Evolutionary conservation across 2,329 filamentous ascomycete species (phyloP), one percentile per base, ranked within the genome.

Genomic region (Septoria petroselini): DNA sequence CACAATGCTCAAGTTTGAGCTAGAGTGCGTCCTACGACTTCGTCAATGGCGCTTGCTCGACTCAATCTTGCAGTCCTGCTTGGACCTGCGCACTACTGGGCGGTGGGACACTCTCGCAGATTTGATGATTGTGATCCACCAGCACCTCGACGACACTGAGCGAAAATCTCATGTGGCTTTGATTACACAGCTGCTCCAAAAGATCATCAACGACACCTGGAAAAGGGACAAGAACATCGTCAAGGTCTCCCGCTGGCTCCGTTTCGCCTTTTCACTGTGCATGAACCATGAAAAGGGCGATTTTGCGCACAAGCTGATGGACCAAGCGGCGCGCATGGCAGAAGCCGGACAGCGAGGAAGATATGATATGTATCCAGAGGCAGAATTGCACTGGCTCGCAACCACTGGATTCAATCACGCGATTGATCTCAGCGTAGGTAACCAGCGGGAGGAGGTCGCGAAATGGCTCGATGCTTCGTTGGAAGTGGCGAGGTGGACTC

Each of bases 351-450:
- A 50, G 7, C 41, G 58, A 9, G 52, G 53, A 25, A 53, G 55
- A 15, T 52, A 55, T 9, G 55, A 61, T 6, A 65, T 70, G 1
- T 88, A 88, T 62, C 86, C 87, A 0, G 60, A 71, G 0, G 76
- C 79, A 3, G 88, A 93, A 62, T 69, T 91, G 1, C 83, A 89
- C 61, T 93, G 86, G 84, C 77, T 93, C n/a, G 80, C 82, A 0
- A 79, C 80, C 1, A 81, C 76, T 4, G 72, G 79, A 0, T 89
- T 86, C 66, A 91, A 91, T 58, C 82, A 83, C 52, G 83, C 79
- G 0, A 73, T 89, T 4, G 85, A 90, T 60, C 74, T 80, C n/a
- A 82, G 81, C 59, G 74, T 76, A 9, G 71, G 70, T 1, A 73
- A 76, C 1, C 75, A 85, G 18, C 76, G 81, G n/a, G 34, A 42